Evolutionary conservation across 345 rosid species (phyloP).

Genomic region (Carallia pectinifolia): DNA sequence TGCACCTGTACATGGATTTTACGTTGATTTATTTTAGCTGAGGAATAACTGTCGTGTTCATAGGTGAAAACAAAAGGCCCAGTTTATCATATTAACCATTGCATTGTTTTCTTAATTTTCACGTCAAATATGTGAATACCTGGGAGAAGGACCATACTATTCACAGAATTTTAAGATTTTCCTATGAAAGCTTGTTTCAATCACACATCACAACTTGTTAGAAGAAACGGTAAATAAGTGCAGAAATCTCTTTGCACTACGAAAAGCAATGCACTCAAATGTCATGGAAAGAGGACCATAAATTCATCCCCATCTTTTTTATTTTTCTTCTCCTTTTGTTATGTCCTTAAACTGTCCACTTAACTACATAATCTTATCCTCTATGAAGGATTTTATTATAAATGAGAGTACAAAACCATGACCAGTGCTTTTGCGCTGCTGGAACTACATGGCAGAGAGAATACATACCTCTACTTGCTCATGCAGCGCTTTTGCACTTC

Average conservation of each 20-base stretch:
- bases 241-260: neutral
- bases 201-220: neutral
- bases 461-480: slow-evolving; percentile 93
- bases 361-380: neutral
- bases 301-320: neutral
- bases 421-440: too few relatives aligned
- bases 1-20: slow-evolving; percentile 56
- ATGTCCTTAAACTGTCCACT: neutral
- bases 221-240: neutral
- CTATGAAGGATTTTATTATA: neutral
- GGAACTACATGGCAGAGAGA: slow-evolving; percentile 13
- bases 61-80: too few relatives aligned
- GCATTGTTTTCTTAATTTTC: too few relatives aligned
- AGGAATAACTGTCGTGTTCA: too few relatives aligned
- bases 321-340: neutral
- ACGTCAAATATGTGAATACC: too few relatives aligned
- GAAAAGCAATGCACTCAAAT: neutral
- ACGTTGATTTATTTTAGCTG: neutral
- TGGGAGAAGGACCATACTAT: too few relatives aligned
- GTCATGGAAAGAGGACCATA: neutral
- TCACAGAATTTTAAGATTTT: too few relatives aligned
- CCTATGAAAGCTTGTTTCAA: neutral
- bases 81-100: too few relatives aligned
- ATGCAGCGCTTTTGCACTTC: slow-evolving; percentile 96
- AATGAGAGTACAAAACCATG: too few relatives aligned